These are phyloP conservation scores for Delphinella strobiligena DNA, from an alignment of 2,329 filamentous ascomycete species.

Conservation along the genomic window DNA sequence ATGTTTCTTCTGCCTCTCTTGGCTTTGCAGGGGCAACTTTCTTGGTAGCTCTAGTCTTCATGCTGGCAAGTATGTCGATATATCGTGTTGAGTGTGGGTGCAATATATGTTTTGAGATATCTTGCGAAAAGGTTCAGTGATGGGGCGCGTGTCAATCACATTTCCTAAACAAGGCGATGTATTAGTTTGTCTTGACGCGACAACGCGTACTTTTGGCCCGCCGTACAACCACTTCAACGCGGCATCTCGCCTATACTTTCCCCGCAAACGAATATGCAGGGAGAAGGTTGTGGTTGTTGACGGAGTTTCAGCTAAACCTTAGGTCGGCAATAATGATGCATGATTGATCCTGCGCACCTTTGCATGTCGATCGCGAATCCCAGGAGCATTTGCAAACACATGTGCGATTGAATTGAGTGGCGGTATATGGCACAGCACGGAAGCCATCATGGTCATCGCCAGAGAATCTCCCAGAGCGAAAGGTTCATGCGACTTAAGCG, in stretches of 20 bases:
- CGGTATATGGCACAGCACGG: too few relatives aligned
- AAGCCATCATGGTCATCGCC: constrained; percentile 27
- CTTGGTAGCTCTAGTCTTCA: constrained; percentile 20
- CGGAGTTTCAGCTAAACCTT: too few relatives aligned
- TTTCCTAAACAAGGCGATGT: constrained; percentile 4
- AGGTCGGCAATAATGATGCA: too few relatives aligned
- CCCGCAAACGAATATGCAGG: too few relatives aligned
- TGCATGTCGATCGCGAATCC: constrained; percentile 2
- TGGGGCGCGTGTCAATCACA: constrained; percentile 3
- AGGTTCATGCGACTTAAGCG: constrained; percentile 15
- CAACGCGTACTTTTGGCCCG: constrained; percentile 1
- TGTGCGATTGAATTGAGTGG: too few relatives aligned
- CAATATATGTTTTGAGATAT: neutral
- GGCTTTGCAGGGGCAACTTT: constrained; percentile 10
- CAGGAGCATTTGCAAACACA: too few relatives aligned
- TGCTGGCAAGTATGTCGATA: constrained; percentile 6
- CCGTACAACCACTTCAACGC: too few relatives aligned
- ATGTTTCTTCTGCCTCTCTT: constrained; percentile 9
- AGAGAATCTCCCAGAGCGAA: constrained; percentile 35
- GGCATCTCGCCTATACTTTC: too few relatives aligned
- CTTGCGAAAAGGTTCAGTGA: neutral
- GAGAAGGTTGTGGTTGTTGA: too few relatives aligned
- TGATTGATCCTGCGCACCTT: constrained; percentile 1
- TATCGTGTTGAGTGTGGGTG: too few relatives aligned
- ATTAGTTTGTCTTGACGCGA: constrained; percentile 4